These are phyloP conservation scores for Colletotrichum spinosum DNA, from an alignment of 2,329 filamentous ascomycete genomes.

Conservation along the genomic window DNA sequence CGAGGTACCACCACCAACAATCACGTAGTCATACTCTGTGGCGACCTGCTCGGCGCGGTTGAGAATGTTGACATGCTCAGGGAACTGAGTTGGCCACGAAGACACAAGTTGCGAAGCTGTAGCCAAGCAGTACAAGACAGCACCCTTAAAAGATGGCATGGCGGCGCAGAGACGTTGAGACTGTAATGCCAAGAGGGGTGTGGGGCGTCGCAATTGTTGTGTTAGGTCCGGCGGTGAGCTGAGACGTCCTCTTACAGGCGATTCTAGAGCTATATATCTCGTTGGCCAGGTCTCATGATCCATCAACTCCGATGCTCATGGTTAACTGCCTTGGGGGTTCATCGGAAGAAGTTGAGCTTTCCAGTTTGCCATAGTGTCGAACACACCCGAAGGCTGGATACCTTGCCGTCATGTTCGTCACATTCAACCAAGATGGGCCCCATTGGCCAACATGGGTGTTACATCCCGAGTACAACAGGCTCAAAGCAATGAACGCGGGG, in stretches of 20 bases:
- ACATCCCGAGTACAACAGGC: slow-evolving; percentile 24
- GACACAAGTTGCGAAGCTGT: slow-evolving; percentile 5
- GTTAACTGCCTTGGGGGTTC: too few species aligned
- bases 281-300: too few species aligned
- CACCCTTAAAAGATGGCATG: slow-evolving; percentile 27
- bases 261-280: too few species aligned
- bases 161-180: background rate
- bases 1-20: slow-evolving; percentile 57
- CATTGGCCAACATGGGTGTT: background rate
- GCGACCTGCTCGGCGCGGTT: slow-evolving; percentile 26
- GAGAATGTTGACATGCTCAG: slow-evolving; percentile 30
- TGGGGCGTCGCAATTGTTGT: too few species aligned
- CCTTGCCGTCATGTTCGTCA: background rate
- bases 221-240: background rate
- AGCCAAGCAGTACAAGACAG: background rate
- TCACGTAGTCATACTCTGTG: slow-evolving; percentile 45
- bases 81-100: slow-evolving; percentile 27
- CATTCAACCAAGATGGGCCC: background rate
- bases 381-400: background rate
- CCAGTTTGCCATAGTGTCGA: too few species aligned
- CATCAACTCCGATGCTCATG: too few species aligned
- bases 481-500: slow-evolving; percentile 19
- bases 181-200: background rate
- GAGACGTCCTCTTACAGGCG: too few species aligned
- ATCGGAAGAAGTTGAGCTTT: too few species aligned